Base-by-base conservation (phyloP, 352 stramenopile species). In the Blastocystis sp. region DNA sequence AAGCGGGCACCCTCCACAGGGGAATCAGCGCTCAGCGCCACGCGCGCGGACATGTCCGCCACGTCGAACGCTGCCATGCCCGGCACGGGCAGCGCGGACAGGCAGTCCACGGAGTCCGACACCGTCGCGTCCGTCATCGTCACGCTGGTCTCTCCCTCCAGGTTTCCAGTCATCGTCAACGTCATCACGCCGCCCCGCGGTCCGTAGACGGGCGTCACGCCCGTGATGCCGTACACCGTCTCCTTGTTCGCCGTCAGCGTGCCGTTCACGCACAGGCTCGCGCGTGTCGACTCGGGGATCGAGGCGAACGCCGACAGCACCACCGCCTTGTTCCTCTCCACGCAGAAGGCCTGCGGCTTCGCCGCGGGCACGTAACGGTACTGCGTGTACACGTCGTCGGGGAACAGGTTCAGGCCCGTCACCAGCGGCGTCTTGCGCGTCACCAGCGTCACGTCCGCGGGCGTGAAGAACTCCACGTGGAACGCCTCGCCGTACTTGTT, bases 401-500 rank as follows among this genome's bases (percentile, higher is more conserved):
- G 74, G 60, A 84, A 84, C 52, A 48, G 48, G 28, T 56, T 84
- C 28, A 84, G 74, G 69, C 74, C 74, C 0, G 56, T 84, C 2
- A 84, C 43, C 48, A 84, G 9, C n/a, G 48, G 7, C 48, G 34
- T 9, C 4, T 34, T 38, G 61, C 70, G 70, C 0, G 69, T 43
- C 21, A 45, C 43, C 4, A 23, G 23, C 21, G 19, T n/a, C 4
- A 28, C 19, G 7, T 52, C n/a, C 19, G 53, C 21, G 45, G 38
- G 5, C 64, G 3, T 5, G 56, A 66, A 84, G 74, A 84, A 84
- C 9, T 23, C n/a, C 19, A 84, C 56, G 34, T 11, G 17, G 60
- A 84, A 84, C 21, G 10, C 74, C 74, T 84, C 19, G 23, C 74
- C 74, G 7, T 61, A 52, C 74, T 67, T 84, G 2, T 61, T 69